A percentile compares a stretch with the other conserved stretches of the same genome.
phyloP scores from a whole-genome alignment of 2,329 filamentous ascomycete genomes.

The Basipetospora chlamydospora region DNA sequence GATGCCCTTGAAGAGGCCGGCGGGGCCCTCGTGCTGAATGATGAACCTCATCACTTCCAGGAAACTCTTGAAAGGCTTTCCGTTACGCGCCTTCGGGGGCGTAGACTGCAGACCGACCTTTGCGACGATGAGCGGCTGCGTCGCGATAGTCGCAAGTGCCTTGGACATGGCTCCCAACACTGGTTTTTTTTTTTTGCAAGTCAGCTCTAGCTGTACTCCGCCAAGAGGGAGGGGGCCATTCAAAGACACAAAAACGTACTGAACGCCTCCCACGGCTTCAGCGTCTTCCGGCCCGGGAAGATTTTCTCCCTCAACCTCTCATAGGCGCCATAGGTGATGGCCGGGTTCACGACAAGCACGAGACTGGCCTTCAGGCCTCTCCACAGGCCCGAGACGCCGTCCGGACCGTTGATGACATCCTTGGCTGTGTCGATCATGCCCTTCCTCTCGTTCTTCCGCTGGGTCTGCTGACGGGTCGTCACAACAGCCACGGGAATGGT shows the following conservation, averaged over 20 bases:
- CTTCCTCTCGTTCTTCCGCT: constrained; percentile 70
- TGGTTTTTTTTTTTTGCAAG: too few species aligned
- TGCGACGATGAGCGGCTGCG: constrained; percentile 91
- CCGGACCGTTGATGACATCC: constrained; percentile 81
- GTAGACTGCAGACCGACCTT: constrained; percentile 94
- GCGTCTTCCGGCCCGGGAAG: constrained; percentile 60
- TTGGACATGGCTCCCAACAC: constrained; percentile 91
- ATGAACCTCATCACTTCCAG: constrained; percentile 93
- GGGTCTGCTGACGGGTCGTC: constrained; percentile 91
- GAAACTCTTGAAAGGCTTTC: constrained; percentile 88
- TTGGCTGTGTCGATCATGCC: constrained; percentile 73
- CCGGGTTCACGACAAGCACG: constrained; percentile 88
- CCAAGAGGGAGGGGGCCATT: too few species aligned
- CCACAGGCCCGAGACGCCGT: constrained; percentile 83
- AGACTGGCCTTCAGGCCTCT: constrained; percentile 89
- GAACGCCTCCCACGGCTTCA: constrained; percentile 82
- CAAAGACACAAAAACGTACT: constrained; percentile 42
- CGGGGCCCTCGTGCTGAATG: constrained; percentile 66
- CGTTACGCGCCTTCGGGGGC: constrained; percentile 68
- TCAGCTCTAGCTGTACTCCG: too few species aligned
- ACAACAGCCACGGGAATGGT: constrained; percentile 94
- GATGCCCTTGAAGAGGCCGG: constrained; percentile 93
- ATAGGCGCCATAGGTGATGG: constrained; percentile 95
- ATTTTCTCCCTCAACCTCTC: constrained; percentile 68
- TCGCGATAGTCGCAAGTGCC: constrained; percentile 75